phyloP scores from a whole-genome alignment of 2,329 filamentous ascomycete genomes.

The Fusarium burgessii region DNA sequence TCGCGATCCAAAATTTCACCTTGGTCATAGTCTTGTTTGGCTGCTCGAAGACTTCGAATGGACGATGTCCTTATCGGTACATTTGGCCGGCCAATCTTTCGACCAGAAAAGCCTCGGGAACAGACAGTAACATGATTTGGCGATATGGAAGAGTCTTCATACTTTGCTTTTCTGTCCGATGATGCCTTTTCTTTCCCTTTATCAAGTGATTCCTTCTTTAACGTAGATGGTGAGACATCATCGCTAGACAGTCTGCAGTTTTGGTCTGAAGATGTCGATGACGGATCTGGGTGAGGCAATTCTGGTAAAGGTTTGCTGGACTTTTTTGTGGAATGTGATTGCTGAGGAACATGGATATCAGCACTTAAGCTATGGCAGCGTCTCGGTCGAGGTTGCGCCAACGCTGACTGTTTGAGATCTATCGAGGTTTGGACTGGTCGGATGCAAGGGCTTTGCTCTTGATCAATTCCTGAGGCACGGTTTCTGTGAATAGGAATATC shows the following conservation, averaged over 20 bases:
- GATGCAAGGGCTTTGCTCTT: neutral
- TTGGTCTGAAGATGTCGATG: conserved; percentile 7
- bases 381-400: conserved; percentile 13
- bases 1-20: conserved; percentile 60
- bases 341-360: conserved; percentile 15
- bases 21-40: conserved; percentile 51
- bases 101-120: conserved; percentile 45
- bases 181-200: neutral
- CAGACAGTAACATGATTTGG: conserved; percentile 44
- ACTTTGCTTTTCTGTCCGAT: neutral
- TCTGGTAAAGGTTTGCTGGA: conserved; percentile 19
- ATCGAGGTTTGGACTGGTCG: conserved; percentile 14
- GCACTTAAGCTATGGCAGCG: conserved; percentile 34
- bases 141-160: conserved; percentile 6
- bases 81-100: conserved; percentile 48
- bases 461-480: neutral
- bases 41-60: conserved; percentile 43
- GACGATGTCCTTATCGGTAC: conserved; percentile 54
- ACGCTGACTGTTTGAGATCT: conserved; percentile 2
- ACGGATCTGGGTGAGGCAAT: conserved; percentile 9
- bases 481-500: neutral
- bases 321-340: neutral
- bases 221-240: neutral
- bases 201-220: neutral
- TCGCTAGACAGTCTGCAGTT: conserved; percentile 11